Base-by-base conservation (phyloP, 2,329 filamentous ascomycete genomes). In the Cylindrodendrum hubeiense region DNA sequence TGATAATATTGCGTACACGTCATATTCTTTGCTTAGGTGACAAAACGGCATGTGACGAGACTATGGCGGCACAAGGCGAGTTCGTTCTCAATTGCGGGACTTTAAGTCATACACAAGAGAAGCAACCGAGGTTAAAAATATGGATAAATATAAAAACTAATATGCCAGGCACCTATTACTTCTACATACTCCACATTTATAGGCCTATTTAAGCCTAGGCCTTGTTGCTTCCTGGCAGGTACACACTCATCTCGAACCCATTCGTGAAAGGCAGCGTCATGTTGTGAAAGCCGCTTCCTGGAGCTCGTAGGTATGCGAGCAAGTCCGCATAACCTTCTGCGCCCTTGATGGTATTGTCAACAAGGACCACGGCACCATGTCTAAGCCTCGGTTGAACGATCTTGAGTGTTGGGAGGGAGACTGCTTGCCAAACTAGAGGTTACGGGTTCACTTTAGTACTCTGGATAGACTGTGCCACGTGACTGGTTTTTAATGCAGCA, bases 331-430 rank as follows among this genome's bases (percentile, higher is more conserved):
- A 88, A 2, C 79, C 78, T 9, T 72, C 63, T 0, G 73, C 76
- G 0, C 78, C 74, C 1, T 75, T 76, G 13, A 81, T 75, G 1
- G 79, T 81, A 62, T 89, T 89, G 66, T 89, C 86, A 0, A 77
- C 75, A 0, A 88, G 74, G 1, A 89, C 76, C 9, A 86, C 75
- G 0, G 85, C 83, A 0, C 87, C 86, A 3, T 73, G 70, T 54
- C 77, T 80, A 50, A 89, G 69, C 8, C 75, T 79, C 1, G 84
- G 81, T 53, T 82, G 76, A 3, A 88, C 76, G 0, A 84, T 70
- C 60, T 82, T 79, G 17, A 89, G 76, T 0, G 85, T 82, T 2
- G 87, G 86, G 21, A 89, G 77, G 2, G 85, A 85, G 55, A 89
- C 74, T 1, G 82, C 79, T 0, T 86, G 82, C 86, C 87, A 89